These are phyloP conservation scores for Carex sylvatica DNA, from an alignment of 202 grass and related monocot genomes.

Conservation along the genomic window DNA sequence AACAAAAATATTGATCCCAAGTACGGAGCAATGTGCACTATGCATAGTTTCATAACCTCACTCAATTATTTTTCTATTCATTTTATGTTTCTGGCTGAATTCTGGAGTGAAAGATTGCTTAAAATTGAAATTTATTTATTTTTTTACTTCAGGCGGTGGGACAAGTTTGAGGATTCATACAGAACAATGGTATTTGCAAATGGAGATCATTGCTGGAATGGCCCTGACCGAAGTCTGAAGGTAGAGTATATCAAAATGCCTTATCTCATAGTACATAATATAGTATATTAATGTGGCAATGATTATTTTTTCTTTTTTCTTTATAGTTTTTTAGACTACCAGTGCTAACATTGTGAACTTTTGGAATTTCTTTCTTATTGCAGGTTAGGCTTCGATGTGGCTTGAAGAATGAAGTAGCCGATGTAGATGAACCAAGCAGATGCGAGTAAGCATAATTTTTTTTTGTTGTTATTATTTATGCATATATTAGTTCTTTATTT, in stretches of 20 bases:
- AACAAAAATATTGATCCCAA: too few species aligned
- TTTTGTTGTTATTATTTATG: conserved; percentile 9
- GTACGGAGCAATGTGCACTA: too few species aligned
- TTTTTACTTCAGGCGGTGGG: conserved; percentile 59
- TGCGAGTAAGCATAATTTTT: conserved; percentile 73
- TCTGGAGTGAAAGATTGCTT: neutral
- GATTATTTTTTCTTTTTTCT: neutral
- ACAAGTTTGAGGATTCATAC: conserved; percentile 91
- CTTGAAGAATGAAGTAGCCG: conserved; percentile 71
- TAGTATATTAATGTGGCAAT: neutral
- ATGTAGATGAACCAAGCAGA: conserved; percentile 89
- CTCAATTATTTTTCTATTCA: conserved; percentile 6
- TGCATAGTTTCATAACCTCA: too few species aligned
- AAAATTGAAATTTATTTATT: conserved; percentile 21
- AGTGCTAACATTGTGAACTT: neutral
- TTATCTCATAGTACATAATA: neutral
- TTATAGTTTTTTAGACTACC: conserved; percentile 16
- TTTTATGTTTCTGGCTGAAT: conserved; percentile 16
- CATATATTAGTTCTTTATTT: conserved; percentile 1
- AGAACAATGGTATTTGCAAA: conserved; percentile 74
- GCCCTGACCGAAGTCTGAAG: conserved; percentile 86
- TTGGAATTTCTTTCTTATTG: neutral
- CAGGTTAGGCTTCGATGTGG: conserved; percentile 95
- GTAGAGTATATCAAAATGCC: conserved; percentile 29
- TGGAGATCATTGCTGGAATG: conserved; percentile 95